Percentiles rank a stretch among this genome's conserved stretches.
Evolutionary conservation across 2,329 filamentous ascomycete species (phyloP).

Genomic region (Paramyrothecium sp.): DNA sequence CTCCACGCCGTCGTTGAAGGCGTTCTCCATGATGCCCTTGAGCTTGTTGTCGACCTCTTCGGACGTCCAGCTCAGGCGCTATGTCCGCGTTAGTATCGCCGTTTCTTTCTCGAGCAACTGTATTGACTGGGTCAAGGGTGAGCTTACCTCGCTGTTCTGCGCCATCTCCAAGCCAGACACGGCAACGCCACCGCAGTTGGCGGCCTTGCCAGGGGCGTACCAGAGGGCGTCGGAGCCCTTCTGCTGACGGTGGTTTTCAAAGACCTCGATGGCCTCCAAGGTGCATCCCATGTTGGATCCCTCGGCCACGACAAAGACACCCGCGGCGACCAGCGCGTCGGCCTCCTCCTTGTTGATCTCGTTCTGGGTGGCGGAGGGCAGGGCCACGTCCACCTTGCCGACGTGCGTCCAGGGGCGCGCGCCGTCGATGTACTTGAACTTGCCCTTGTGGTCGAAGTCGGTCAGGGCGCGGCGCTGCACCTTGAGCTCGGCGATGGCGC

Average conservation of each 20-base stretch:
- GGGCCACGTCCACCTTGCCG: constrained; percentile 83
- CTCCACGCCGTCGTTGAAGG: constrained; percentile 84
- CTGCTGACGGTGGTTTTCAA: constrained; percentile 74
- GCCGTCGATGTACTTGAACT: constrained; percentile 84
- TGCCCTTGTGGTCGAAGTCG: constrained; percentile 61
- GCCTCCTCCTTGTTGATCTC: constrained; percentile 94
- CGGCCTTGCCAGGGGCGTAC: constrained; percentile 96
- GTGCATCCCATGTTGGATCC: constrained; percentile 99
- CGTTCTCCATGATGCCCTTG: constrained; percentile 91
- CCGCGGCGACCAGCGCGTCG: constrained; percentile 71
- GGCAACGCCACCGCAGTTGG: constrained; percentile 95
- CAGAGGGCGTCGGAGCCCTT: constrained; percentile 73
- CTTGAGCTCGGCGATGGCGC: constrained; percentile 81
- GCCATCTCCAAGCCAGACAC: constrained; percentile 99
- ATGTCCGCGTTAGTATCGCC: not conserved
- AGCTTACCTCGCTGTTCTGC: constrained; percentile 71
- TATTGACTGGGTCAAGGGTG: not conserved
- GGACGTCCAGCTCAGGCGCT: constrained; percentile 78
- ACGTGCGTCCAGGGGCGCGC: constrained; percentile 91
- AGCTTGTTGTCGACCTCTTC: constrained; percentile 92
- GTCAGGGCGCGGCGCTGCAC: constrained; percentile 80
- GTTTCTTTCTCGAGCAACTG: not conserved
- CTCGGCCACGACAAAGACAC: constrained; percentile 86
- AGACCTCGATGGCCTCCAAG: constrained; percentile 89
- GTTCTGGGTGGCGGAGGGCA: constrained; percentile 95